Conservation (phyloP, 208 protist species). For the Polymyxa betae region DNA sequence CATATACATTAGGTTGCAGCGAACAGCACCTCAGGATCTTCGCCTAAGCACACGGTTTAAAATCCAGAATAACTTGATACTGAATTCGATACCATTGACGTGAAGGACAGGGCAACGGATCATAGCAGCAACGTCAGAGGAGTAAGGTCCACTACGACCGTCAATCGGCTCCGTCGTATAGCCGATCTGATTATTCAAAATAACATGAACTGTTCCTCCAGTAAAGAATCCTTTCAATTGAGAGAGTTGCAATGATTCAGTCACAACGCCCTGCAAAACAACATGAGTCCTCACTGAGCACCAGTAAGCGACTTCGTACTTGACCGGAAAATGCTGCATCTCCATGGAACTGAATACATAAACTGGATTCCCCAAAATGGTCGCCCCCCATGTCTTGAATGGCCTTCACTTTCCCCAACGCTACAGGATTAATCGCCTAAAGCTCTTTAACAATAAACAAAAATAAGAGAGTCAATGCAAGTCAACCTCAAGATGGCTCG, state of each 20-base stretch:
- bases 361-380: background rate
- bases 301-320: slow-evolving; percentile 1
- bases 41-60: background rate
- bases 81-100: slow-evolving; percentile 23
- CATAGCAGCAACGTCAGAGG: slow-evolving; percentile 26
- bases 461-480: background rate
- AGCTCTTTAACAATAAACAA: background rate
- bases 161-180: slow-evolving; percentile 43
- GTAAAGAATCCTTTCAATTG: slow-evolving; percentile 49
- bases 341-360: slow-evolving; percentile 26
- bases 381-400: slow-evolving; percentile 48
- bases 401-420: slow-evolving; percentile 15
- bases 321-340: slow-evolving; percentile 55
- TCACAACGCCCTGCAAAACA: slow-evolving; percentile 21
- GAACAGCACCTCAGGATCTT: background rate
- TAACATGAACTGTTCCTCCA: slow-evolving; percentile 61
- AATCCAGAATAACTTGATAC: background rate
- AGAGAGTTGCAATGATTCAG: slow-evolving; percentile 52
- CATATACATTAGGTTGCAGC: background rate
- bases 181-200: slow-evolving; percentile 63
- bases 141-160: slow-evolving; percentile 20
- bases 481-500: slow-evolving; percentile 40
- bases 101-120: slow-evolving; percentile 37
- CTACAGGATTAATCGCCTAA: slow-evolving; percentile 26
- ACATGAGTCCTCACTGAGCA: background rate